These are phyloP conservation scores for Gnetum montanum DNA, from an alignment of 75 land plant species.

Conservation along the genomic window DNA sequence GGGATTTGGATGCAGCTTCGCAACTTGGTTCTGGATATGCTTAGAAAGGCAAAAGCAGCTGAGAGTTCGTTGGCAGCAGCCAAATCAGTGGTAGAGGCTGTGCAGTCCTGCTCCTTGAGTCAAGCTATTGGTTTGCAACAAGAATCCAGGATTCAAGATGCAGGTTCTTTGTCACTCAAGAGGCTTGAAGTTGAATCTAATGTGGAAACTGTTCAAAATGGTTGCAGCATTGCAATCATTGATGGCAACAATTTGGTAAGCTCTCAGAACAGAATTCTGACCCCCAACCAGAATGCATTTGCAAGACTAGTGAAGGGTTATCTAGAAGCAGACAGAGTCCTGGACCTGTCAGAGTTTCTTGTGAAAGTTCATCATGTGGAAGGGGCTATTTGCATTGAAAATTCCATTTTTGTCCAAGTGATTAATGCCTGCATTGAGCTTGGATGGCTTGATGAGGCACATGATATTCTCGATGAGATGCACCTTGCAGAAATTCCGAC, in stretches of 20 bases:
- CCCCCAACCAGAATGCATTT: conserved; percentile 41
- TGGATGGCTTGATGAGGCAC: conserved; percentile 58
- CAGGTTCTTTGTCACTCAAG: neutral
- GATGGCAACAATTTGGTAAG: conserved; percentile 43
- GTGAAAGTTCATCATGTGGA: conserved; percentile 42
- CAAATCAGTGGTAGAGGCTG: conserved; percentile 12
- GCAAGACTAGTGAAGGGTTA: conserved; percentile 49
- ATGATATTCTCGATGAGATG: conserved; percentile 67
- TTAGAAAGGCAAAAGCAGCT: conserved; percentile 38
- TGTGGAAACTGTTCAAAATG: conserved; percentile 18
- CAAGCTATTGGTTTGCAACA: neutral
- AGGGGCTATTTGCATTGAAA: conserved; percentile 29
- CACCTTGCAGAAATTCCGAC: conserved; percentile 30
- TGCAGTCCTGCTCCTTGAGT: neutral
- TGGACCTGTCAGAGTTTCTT: conserved; percentile 44
- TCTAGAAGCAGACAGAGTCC: conserved; percentile 43
- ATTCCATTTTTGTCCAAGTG: conserved; percentile 40
- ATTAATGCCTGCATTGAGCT: conserved; percentile 51
- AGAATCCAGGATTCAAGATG: neutral
- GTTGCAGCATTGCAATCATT: no score
- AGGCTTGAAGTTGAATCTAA: conserved; percentile 13
- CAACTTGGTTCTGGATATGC: conserved; percentile 43
- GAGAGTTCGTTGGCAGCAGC: conserved; percentile 32
- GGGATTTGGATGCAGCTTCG: conserved; percentile 40
- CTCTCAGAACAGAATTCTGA: conserved; percentile 39